Evolutionary conservation across 768 basidiomycete genomes (phyloP).

Genomic region (Trametes meyenii): DNA sequence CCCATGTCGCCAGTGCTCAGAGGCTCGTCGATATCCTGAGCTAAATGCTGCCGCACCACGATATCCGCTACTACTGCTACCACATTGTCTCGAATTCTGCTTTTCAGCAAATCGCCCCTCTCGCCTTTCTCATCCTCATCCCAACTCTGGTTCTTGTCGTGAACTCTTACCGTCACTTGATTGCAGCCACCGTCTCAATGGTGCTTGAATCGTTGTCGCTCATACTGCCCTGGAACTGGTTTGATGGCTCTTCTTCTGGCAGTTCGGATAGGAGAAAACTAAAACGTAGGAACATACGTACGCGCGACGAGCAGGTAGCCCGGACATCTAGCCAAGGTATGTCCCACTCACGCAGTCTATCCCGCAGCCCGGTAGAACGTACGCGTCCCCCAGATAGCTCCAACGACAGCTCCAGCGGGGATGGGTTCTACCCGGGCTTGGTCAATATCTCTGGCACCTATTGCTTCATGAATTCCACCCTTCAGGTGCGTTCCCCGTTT

Average conservation of each 20-base stretch:
- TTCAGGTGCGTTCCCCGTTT: conserved; percentile 60
- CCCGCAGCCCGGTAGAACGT: neutral
- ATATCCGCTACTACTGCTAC: conserved; percentile 19
- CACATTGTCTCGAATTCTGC: conserved; percentile 25
- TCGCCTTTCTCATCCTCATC: conserved; percentile 53
- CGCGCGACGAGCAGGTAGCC: conserved; percentile 59
- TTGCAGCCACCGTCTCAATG: conserved; percentile 42
- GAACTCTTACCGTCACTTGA: conserved; percentile 30
- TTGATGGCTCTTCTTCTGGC: conserved; percentile 27
- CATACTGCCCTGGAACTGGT: conserved; percentile 68
- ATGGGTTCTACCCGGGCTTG: conserved; percentile 81
- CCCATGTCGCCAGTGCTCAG: conserved; percentile 15
- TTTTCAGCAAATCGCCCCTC: conserved; percentile 60
- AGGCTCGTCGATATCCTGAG: conserved; percentile 8
- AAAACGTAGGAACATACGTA: conserved; percentile 52
- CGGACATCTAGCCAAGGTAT: conserved; percentile 27
- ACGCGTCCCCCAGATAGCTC: neutral
- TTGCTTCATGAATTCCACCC: conserved; percentile 96
- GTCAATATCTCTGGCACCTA: conserved; percentile 96
- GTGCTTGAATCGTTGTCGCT: conserved; percentile 61
- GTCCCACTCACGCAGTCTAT: neutral
- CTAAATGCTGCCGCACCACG: conserved; percentile 24
- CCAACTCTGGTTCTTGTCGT: conserved; percentile 39
- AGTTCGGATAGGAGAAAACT: conserved; percentile 41
- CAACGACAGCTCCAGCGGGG: conserved; percentile 25